phyloP scores from a whole-genome alignment of 768 basidiomycete genomes.

The Mycena capillaripes region DNA sequence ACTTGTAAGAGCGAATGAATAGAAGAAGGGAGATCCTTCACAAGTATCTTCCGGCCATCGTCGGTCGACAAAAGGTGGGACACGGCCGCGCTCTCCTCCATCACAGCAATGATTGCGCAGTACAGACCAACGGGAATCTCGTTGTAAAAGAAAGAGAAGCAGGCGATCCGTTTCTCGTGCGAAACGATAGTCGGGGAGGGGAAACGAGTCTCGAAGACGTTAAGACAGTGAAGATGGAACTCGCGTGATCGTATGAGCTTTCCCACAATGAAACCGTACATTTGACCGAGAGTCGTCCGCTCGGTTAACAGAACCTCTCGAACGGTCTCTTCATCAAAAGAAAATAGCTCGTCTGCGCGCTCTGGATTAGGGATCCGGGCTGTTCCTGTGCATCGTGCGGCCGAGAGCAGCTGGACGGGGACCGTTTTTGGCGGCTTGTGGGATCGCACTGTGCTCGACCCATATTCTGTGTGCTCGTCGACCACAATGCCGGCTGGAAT shows the following conservation, averaged over 20 bases:
- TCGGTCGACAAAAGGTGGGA: constrained; percentile 62
- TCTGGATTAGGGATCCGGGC: constrained; percentile 59
- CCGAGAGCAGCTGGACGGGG: constrained; percentile 59
- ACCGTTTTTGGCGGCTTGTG: constrained; percentile 44
- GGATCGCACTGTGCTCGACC: constrained; percentile 46
- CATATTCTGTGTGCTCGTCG: constrained; percentile 69
- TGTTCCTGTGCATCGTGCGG: constrained; percentile 53
- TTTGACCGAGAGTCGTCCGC: constrained; percentile 75
- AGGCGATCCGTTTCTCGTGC: constrained; percentile 66
- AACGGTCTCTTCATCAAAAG: constrained; percentile 65
- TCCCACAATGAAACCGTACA: constrained; percentile 82
- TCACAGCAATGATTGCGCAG: constrained; percentile 72
- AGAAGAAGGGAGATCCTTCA: constrained; percentile 67
- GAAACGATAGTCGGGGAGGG: constrained; percentile 65
- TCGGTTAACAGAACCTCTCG: constrained; percentile 78
- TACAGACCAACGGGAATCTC: constrained; percentile 78
- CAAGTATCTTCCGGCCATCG: constrained; percentile 60
- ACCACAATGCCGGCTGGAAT: constrained; percentile 56
- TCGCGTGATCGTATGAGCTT: constrained; percentile 74
- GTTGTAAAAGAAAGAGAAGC: constrained; percentile 70
- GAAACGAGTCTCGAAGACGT: constrained; percentile 57
- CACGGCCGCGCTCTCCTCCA: constrained; percentile 71
- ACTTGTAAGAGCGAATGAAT: constrained; percentile 69
- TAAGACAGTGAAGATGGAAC: constrained; percentile 70
- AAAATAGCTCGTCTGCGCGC: constrained; percentile 66